phyloP scores from a whole-genome alignment of 306 rosid genomes.

The Hylodesmum podocarpum region DNA sequence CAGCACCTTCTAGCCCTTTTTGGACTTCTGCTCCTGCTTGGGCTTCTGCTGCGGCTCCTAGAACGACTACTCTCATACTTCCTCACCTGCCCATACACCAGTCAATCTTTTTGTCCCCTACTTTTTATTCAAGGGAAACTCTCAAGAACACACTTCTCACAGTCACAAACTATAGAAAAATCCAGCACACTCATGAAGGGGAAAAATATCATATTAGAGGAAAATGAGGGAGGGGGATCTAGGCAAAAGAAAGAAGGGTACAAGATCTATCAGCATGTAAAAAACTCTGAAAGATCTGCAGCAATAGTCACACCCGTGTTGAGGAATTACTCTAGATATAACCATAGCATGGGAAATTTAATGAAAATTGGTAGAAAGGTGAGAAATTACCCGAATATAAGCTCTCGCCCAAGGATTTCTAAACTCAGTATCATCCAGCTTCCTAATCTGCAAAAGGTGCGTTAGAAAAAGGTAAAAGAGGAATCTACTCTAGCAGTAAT shows the following conservation, averaged over 20 bases:
- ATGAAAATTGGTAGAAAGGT: background rate
- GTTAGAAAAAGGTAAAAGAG: background rate
- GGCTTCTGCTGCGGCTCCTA: slow-evolving; percentile 87
- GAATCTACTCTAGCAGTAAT: slow-evolving; percentile 1
- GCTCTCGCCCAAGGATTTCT: slow-evolving; percentile 98
- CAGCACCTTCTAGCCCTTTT: slow-evolving; percentile 68
- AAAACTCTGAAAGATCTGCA: background rate
- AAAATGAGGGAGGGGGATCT: background rate
- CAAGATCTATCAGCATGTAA: background rate
- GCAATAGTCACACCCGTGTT: background rate
- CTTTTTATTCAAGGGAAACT: background rate
- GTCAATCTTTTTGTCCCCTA: background rate
- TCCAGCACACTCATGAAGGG: background rate
- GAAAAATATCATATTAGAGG: background rate
- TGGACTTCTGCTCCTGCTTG: slow-evolving; percentile 70
- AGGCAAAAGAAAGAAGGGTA: background rate
- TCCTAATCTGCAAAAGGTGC: slow-evolving; percentile 57
- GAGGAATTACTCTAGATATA: background rate
- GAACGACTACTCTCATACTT: slow-evolving; percentile 72
- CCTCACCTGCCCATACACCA: slow-evolving; percentile 64
- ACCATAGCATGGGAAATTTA: background rate
- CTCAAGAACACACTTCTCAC: slow-evolving; percentile 1
- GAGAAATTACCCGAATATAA: slow-evolving; percentile 71
- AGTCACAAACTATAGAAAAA: background rate
- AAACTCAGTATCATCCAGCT: slow-evolving; percentile 94